Conservation (phyloP, 23 red algal species). For the Gracilaria domingensis region DNA sequence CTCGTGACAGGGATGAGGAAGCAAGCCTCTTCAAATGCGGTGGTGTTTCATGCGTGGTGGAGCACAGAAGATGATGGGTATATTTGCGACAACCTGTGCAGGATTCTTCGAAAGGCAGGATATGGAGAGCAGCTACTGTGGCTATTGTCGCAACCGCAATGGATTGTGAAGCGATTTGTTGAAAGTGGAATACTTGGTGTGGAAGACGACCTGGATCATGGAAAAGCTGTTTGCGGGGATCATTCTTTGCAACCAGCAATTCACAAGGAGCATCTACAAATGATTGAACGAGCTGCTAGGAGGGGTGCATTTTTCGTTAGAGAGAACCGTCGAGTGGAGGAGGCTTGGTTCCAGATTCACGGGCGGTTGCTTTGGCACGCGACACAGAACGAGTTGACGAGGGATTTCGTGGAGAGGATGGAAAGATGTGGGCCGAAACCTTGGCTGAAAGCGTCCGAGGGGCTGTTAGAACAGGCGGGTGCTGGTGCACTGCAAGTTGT, state of each 20-base stretch:
- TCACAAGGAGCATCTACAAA: neutral
- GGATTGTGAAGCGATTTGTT: neutral
- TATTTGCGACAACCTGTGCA: neutral
- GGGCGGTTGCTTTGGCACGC: neutral
- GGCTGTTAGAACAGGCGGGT: constrained; percentile 18
- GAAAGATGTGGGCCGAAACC: constrained; percentile 32
- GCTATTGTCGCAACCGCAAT: neutral
- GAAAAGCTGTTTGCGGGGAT: too few relatives aligned
- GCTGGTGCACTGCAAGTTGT: constrained; percentile 9
- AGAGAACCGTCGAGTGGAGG: neutral
- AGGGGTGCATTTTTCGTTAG: neutral
- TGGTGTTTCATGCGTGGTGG: neutral
- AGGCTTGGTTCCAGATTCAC: constrained; percentile 27
- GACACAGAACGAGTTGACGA: neutral
- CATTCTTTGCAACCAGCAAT: too few relatives aligned
- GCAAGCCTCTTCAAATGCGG: too few relatives aligned
- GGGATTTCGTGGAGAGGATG: constrained; percentile 6
- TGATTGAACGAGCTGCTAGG: neutral
- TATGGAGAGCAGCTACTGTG: neutral
- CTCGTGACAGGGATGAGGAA: too few relatives aligned
- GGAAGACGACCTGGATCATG: neutral
- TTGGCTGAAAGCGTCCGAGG: neutral
- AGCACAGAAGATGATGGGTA: neutral
- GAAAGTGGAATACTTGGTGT: neutral
- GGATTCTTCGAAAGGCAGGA: neutral